Evolutionary conservation across 441 rosid genomes (phyloP).

Genomic region (Hura crepitans): DNA sequence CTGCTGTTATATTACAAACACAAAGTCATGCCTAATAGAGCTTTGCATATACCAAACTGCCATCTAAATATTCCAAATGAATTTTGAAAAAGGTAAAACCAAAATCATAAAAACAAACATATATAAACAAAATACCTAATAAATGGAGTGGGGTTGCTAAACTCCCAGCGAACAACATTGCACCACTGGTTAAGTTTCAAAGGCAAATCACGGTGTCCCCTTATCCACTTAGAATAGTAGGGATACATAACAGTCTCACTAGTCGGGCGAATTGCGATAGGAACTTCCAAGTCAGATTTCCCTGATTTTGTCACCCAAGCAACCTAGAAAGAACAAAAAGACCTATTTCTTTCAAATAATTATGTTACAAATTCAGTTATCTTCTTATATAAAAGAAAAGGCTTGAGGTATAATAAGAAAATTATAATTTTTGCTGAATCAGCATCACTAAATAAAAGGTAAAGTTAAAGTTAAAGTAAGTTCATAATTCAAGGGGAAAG

Average conservation of each 20-base stretch:
- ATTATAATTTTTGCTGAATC: background rate
- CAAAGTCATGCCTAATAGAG: background rate
- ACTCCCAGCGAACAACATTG: conserved; percentile 99
- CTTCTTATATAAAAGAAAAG: background rate
- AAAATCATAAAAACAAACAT: conserved; percentile 5
- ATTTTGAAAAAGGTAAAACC: conserved; percentile 4
- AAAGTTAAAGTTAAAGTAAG: background rate
- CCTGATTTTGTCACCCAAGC: conserved; percentile 99
- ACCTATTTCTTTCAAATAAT: background rate
- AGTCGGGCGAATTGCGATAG: conserved; percentile 95
- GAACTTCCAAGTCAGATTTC: conserved; percentile 84
- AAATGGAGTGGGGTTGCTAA: conserved; percentile 98
- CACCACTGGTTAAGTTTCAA: conserved; percentile 98
- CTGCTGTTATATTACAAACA: background rate
- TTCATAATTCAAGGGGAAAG: background rate
- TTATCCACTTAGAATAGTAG: conserved; percentile 89
- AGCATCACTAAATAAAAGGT: conserved; percentile 11
- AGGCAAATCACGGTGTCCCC: conserved; percentile 98
- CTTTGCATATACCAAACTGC: background rate
- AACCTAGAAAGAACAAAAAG: conserved; percentile 49
- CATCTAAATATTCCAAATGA: background rate
- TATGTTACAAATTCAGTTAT: background rate
- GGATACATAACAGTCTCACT: conserved; percentile 99
- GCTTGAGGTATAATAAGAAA: background rate
- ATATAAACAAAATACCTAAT: conserved; percentile 53